Conservation (phyloP, 176 grass and related monocot species). For the Otatea glauca region DNA sequence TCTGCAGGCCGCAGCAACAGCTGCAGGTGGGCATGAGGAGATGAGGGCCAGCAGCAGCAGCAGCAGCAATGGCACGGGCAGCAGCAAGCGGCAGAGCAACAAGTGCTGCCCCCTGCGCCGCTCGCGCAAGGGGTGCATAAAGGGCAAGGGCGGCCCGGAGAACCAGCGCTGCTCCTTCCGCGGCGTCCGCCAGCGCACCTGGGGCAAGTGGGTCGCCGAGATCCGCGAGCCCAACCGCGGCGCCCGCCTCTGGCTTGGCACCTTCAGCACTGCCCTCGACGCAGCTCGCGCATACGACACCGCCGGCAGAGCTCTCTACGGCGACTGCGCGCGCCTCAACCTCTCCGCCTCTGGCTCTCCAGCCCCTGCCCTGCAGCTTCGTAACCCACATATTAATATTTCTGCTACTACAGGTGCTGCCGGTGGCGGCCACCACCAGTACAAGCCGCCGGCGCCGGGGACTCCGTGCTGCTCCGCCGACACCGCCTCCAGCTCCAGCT, state of each 20-base stretch:
- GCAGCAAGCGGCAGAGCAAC: neutral
- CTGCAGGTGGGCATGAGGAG: too few relatives aligned
- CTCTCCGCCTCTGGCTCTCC: constrained; percentile 49
- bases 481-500: constrained; percentile 9
- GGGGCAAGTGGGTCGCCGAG: constrained; percentile 93
- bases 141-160: constrained; percentile 89
- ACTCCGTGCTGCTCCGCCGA: constrained; percentile 46
- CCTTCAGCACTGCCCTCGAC: constrained; percentile 63
- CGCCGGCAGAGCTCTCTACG: constrained; percentile 65
- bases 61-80: constrained; percentile 21
- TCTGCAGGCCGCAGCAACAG: too few relatives aligned
- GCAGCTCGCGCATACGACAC: constrained; percentile 68
- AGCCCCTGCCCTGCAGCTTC: too few relatives aligned
- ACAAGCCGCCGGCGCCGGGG: neutral
- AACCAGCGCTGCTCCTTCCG: constrained; percentile 86
- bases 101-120: constrained; percentile 79
- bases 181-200: constrained; percentile 85
- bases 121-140: constrained; percentile 94
- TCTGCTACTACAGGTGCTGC: neutral
- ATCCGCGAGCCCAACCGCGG: constrained; percentile 93
- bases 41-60: neutral
- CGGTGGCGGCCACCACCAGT: too few relatives aligned
- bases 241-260: constrained; percentile 81
- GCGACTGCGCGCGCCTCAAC: constrained; percentile 73
- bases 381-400: too few relatives aligned